Evolutionary conservation across 2,329 filamentous ascomycete genomes (phyloP), one percentile per base, ranked within the genome.

Genomic region (Beauveria varroae): DNA sequence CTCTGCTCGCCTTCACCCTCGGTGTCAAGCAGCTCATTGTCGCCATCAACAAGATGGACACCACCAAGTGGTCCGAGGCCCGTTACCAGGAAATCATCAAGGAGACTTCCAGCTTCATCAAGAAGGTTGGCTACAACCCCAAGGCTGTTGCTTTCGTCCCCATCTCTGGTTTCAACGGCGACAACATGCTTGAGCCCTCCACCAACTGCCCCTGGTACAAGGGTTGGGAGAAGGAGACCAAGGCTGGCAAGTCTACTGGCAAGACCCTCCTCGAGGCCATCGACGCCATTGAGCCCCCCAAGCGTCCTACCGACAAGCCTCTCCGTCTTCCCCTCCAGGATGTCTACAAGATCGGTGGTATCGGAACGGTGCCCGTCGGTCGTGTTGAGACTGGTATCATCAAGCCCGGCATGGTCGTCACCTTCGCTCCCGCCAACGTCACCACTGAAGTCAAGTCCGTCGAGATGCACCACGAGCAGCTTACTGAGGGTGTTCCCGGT

Each of bases 31-130:
- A 99, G 88, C 91, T 99, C 85, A 98, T 99, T 77, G 93, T 98
- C 74, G 95, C 95, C 83, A 96, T 98, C 88, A 99, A 99, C 93
- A 99, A 99, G 92, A 99, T 99, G 95, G 95, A 99, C 89, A 98
- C 93, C 79, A 87, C 91, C 86, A 92, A 96, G 84, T 99, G 93
- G 93, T 88, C 90, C 70, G 89, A 98, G 90, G 83, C 87, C 69
- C 93, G 95, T 85, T 98, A 84, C 91, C 83, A 93, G 78, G 95
- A 98, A 82, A 98, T 99, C 80, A 93, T 98, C 89, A 98, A 98
- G 92, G 95, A 99, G 88, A 97, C 93, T 73, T 96, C 93, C 84
- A 89, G 86, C 86, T 98, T 98, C 91, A 97, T 99, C 91, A 99
- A 98, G 93, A 98, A 99, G 92, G 93, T 98, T 82, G 95, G 95